A percentile compares a stretch with the other conserved stretches of the same genome.
Evolutionary conservation across 805 yeast genomes (phyloP).

Genomic region (Yarrowia alimentaria): DNA sequence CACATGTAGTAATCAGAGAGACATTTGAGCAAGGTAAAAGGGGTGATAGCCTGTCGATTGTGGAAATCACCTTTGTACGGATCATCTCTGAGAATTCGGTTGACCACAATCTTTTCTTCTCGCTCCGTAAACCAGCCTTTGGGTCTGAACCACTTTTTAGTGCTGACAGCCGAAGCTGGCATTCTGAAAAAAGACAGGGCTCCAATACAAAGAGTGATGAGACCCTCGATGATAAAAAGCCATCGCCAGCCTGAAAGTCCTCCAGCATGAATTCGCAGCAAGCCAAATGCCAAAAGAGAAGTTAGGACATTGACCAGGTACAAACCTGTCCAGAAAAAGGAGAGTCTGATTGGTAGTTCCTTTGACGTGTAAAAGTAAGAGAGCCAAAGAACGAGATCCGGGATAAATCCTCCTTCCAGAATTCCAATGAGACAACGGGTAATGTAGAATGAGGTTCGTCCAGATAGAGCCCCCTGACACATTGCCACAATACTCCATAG

Average conservation of each 20-base stretch:
- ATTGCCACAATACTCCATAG: conserved; percentile 58
- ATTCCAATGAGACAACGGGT: conserved; percentile 55
- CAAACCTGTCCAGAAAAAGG: conserved; percentile 59
- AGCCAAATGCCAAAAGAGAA: conserved; percentile 53
- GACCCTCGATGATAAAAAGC: conserved; percentile 31
- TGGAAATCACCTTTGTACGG: conserved; percentile 65
- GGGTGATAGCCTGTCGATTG: conserved; percentile 53
- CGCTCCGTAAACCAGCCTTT: conserved; percentile 55
- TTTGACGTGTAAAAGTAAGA: conserved; percentile 61
- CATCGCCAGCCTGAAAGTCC: conserved; percentile 44
- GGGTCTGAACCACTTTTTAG: conserved; percentile 49
- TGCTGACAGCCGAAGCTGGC: conserved; percentile 56
- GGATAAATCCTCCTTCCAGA: conserved; percentile 67
- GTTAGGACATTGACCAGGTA: conserved; percentile 49
- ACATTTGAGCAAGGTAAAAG: conserved; percentile 44
- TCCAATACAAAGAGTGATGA: conserved; percentile 41
- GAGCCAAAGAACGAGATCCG: conserved; percentile 61
- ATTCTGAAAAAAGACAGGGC: conserved; percentile 49
- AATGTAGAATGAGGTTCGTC: conserved; percentile 46
- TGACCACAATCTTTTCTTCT: conserved; percentile 58
- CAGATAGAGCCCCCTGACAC: conserved; percentile 48
- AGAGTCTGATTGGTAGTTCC: conserved; percentile 58
- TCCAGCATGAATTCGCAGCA: conserved; percentile 54
- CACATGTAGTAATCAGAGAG: conserved; percentile 52
- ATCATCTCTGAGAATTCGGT: conserved; percentile 59